Evolutionary conservation across 2,329 filamentous ascomycete species (phyloP), one percentile per base, ranked within the genome.

Genomic region (Cercospora sp.): DNA sequence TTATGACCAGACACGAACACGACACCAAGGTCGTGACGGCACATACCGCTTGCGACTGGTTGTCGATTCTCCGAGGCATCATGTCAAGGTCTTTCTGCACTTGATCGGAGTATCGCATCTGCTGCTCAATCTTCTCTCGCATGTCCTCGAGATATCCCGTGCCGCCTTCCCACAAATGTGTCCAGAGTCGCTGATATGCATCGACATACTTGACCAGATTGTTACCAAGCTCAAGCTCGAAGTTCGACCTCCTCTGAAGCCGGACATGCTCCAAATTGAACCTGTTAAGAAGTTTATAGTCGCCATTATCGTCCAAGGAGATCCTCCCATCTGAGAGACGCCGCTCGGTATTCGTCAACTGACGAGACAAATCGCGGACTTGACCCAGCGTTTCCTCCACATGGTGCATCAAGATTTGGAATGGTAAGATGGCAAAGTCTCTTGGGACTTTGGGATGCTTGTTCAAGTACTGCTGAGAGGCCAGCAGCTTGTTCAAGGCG

Each of bases 91-190:
- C 76, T 20, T 72, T 67, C 64, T 76, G 70, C 26, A 77, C 74
- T 64, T 78, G 76, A 45, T 74, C 68, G 3, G 73, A 74, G 57
- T 78, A 78, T 7, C 76, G 73, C 65, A 72, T 72, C 65, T 78
- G 76, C 72, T 78, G 76, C 60, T 78, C 75, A 10, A 76, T 72
- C 69, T 77, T 78, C 68, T 77, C 76, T 10, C 73, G 70, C 76
- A 77, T 77, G 53, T 78, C 76, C 18, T 78, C 76, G 60, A 78
- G 72, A 59, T 78, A 78, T 53, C 70, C 64, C 3, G 76, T 78
- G 1, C 75, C 76, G 33, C 76, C 76, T 67, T 77, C 76, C 75
- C 75, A 77, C 7, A 78, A 53, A 20, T 64, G 61, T 6, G 68
- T 64, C 76, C 76, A 78, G 51, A 78, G 71, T 12, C 66, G 60